Percentiles rank a stretch among this genome's conserved stretches.
phyloP scores from a whole-genome alignment of 345 rosid species.

The Eucalyptus victrix region DNA sequence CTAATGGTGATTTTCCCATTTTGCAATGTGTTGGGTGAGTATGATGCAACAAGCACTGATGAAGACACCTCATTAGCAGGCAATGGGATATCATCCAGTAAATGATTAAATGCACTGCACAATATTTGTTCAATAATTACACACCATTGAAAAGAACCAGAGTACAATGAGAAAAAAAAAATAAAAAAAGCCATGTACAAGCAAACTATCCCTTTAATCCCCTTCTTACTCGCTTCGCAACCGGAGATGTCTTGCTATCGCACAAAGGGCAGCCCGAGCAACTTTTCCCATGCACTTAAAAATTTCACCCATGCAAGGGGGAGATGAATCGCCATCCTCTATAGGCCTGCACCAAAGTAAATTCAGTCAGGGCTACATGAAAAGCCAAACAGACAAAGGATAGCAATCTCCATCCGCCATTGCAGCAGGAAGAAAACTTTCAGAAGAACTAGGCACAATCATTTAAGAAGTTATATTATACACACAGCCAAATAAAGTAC shows the following conservation, averaged over 20 bases:
- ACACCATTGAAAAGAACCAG: background rate
- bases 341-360: conserved; percentile 40
- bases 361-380: background rate
- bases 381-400: background rate
- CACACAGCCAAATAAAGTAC: background rate
- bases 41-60: conserved; percentile 71
- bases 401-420: background rate
- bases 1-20: conserved; percentile 67
- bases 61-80: conserved; percentile 87
- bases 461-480: background rate
- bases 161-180: background rate
- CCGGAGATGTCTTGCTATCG: conserved; percentile 88
- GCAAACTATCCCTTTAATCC: background rate
- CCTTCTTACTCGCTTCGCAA: conserved; percentile 88
- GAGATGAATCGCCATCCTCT: conserved; percentile 89
- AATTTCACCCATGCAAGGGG: conserved; percentile 92
- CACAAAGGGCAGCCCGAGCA: conserved; percentile 83
- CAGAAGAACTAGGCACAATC: background rate
- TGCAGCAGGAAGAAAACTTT: background rate
- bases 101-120: conserved; percentile 84
- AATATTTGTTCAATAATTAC: background rate
- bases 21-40: conserved; percentile 44
- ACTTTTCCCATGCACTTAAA: conserved; percentile 92
- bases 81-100: conserved; percentile 88
- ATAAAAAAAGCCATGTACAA: background rate